phyloP scores from a whole-genome alignment of 2,329 filamentous ascomycete species.

The Fusarium concolor region DNA sequence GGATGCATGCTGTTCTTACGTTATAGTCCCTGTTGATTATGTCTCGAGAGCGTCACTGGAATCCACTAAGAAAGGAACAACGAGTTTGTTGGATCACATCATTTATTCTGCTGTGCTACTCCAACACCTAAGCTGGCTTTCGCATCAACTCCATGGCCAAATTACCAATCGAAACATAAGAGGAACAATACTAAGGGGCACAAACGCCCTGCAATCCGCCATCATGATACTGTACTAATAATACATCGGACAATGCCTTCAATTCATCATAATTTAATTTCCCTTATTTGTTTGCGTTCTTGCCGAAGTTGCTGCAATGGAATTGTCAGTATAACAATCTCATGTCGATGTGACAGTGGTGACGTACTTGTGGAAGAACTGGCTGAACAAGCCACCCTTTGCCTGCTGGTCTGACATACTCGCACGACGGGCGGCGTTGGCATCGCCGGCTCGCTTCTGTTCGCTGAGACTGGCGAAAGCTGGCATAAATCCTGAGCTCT shows the following conservation, averaged over 20 bases:
- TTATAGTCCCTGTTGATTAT: too few relatives aligned
- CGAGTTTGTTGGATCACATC: not conserved
- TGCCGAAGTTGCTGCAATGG: constrained; percentile 49
- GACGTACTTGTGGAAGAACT: constrained; percentile 68
- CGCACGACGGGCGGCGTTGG: constrained; percentile 62
- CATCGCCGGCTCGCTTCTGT: constrained; percentile 61
- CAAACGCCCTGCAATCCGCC: not conserved
- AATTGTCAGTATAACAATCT: constrained; percentile 4
- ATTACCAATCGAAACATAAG: constrained; percentile 4
- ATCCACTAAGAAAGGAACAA: not conserved
- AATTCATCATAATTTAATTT: constrained; percentile 1
- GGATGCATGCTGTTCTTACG: too few relatives aligned
- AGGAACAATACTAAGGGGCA: not conserved
- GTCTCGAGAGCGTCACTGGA: too few relatives aligned
- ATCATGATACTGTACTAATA: constrained; percentile 11
- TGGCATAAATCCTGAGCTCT: constrained; percentile 61
- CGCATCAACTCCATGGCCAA: constrained; percentile 11
- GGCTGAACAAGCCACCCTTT: constrained; percentile 62
- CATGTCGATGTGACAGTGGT: not conserved
- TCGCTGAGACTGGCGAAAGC: constrained; percentile 63
- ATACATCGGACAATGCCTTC: constrained; percentile 11
- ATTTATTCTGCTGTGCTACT: constrained; percentile 21
- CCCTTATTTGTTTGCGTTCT: constrained; percentile 51
- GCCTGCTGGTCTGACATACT: constrained; percentile 66
- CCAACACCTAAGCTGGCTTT: constrained; percentile 26